phyloP scores from a whole-genome alignment of 2,329 filamentous ascomycete species.

The Neopestalotiopsis clavispora region DNA sequence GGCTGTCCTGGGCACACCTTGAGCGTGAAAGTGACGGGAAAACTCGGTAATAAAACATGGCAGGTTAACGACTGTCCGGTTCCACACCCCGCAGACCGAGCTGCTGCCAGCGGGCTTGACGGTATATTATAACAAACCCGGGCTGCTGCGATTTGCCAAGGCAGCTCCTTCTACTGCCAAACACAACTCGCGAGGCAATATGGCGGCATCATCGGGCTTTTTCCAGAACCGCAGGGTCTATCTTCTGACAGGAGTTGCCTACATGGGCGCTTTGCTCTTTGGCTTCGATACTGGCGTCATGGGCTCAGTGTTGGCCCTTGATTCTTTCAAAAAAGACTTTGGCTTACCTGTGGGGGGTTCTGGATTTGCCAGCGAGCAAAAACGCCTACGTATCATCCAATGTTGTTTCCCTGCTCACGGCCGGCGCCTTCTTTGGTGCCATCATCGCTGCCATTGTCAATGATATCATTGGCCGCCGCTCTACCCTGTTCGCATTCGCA shows the following conservation, averaged over 20 bases:
- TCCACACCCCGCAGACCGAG: neutral
- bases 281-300: conserved; percentile 69
- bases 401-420: conserved; percentile 72
- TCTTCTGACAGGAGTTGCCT: conserved; percentile 6
- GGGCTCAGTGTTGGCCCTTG: conserved; percentile 68
- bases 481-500: neutral
- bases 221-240: conserved; percentile 13
- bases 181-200: neutral
- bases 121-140: neutral
- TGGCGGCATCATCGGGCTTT: conserved; percentile 2
- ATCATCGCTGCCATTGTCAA: conserved; percentile 58
- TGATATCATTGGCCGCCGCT: conserved; percentile 59
- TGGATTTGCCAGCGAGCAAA: conserved; percentile 3
- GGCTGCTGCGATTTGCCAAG: neutral
- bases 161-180: neutral
- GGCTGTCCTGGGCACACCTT: neutral
- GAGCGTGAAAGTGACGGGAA: neutral
- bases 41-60: neutral
- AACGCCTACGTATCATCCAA: conserved; percentile 9
- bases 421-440: conserved; percentile 62
- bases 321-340: conserved; percentile 58
- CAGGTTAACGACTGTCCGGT: neutral
- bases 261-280: conserved; percentile 11
- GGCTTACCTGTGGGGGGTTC: conserved; percentile 13
- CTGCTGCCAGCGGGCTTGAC: neutral